Evolutionary conservation across 1,139 yeast species (phyloP).

Genomic region (Taiozyma onychis): DNA sequence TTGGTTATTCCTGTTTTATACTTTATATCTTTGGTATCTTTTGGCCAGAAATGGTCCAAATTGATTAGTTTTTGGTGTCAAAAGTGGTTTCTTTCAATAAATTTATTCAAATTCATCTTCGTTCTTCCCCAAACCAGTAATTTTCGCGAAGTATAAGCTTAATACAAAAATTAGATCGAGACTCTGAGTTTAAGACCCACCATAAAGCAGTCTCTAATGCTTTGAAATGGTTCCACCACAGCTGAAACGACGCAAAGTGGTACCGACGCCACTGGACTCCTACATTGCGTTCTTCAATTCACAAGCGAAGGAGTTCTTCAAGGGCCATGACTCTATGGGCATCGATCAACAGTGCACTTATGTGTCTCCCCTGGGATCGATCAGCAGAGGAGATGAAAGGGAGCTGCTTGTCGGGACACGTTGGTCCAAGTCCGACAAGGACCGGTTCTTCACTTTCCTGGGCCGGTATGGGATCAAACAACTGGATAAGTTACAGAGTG

Average conservation of each 20-base stretch:
- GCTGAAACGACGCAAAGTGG: background rate
- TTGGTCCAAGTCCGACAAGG: slow-evolving; percentile 24
- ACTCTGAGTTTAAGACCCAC: no score
- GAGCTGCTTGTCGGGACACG: background rate
- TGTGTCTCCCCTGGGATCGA: slow-evolving; percentile 7
- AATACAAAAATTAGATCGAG: background rate
- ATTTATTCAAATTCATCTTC: no score
- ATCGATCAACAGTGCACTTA: background rate
- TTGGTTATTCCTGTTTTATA: background rate
- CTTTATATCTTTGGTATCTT: no score
- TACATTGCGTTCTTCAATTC: slow-evolving; percentile 1
- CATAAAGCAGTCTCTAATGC: background rate
- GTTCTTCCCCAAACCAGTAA: background rate
- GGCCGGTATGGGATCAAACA: slow-evolving; percentile 36
- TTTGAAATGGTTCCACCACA: background rate
- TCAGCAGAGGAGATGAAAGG: no score
- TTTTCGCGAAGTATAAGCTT: background rate
- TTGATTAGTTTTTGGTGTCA: no score
- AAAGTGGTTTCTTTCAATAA: no score
- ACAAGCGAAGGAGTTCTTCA: slow-evolving; percentile 5
- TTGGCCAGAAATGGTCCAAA: no score
- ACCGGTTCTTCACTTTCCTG: slow-evolving; percentile 26
- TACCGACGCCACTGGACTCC: background rate
- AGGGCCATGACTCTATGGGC: background rate
- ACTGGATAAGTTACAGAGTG: slow-evolving; percentile 28